These are phyloP conservation scores for Pluteus cervinus DNA, from an alignment of 768 basidiomycete species.

Conservation along the genomic window DNA sequence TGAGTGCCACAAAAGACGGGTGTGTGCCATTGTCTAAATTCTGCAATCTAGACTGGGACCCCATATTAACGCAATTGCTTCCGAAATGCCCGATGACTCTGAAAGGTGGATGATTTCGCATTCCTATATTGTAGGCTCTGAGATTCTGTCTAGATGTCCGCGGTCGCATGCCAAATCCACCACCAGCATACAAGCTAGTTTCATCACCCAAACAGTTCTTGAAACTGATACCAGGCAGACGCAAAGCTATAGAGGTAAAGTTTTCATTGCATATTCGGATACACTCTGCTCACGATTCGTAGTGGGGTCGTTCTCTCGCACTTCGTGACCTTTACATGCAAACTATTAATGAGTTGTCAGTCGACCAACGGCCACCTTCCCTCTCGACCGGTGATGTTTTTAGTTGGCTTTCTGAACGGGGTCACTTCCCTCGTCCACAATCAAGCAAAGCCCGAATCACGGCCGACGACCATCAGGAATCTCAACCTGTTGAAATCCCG, in stretches of 20 bases:
- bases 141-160: too few relatives aligned
- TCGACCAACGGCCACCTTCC: slow-evolving; percentile 13
- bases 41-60: slow-evolving; percentile 10
- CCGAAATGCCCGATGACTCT: slow-evolving; percentile 38
- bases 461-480: too few relatives aligned
- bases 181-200: slow-evolving; percentile 39
- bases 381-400: slow-evolving; percentile 39
- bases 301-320: slow-evolving; percentile 46
- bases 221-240: slow-evolving; percentile 33
- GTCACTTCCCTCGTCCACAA: slow-evolving; percentile 30
- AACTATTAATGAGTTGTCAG: slow-evolving; percentile 10
- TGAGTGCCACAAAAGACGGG: too few relatives aligned
- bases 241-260: slow-evolving; percentile 47
- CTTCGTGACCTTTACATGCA: slow-evolving; percentile 34
- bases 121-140: too few relatives aligned
- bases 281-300: slow-evolving; percentile 1
- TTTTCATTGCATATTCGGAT: background rate
- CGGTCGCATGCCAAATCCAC: slow-evolving; percentile 13
- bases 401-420: slow-evolving; percentile 38
- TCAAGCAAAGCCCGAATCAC: too few relatives aligned
- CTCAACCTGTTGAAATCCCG: too few relatives aligned
- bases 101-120: slow-evolving; percentile 22
- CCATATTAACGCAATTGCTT: slow-evolving; percentile 17
- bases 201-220: slow-evolving; percentile 27
- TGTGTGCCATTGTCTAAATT: slow-evolving; percentile 18